Evolutionary conservation across 108 stramenopile species (phyloP), one percentile per base, ranked within the genome.

Genomic region (Pseudonitzschia multistriata): DNA sequence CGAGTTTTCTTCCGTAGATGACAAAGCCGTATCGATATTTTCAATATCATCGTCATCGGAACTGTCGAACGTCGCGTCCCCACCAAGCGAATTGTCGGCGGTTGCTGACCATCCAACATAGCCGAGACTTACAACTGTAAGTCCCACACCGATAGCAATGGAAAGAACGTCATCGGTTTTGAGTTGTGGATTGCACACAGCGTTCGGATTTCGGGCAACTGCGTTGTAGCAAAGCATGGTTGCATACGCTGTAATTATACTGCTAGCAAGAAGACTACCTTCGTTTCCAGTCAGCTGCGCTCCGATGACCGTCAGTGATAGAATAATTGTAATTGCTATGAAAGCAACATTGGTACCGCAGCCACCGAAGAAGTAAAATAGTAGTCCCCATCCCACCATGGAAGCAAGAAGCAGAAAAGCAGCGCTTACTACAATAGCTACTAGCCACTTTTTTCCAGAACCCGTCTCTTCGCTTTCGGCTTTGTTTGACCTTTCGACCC

Each of bases 21-120:
- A 45, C 17, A 13, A 17, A 45, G 3, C 42, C 3, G 15, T 33
- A 33, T 59, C 57, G 17, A 11, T 29, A 13, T 59, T 36, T 59
- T n/a, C 57, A 30, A 7, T 30, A 2, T 52, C 50, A 29, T 59
- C 34, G 11, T 36, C 57, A n/a, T 59, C 63, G 24, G 53, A 5
- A 63, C 34, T 68, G 35, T 28, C 22, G 5, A 49, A 49, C 5
- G 59, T 35, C 29, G 21, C 56, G 7, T 17, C 24, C 27, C 33
- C 52, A 27, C 55, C 66, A 25, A 78, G 61, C 3, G 74, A 62
- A 39, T 40, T 40, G 53, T 80, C 83, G 1, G 90, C 87, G 3
- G 92, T 91, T 30, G 64, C 78, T 54, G 82, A 83, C 67, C 79
- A 93, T 22, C 89, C 89, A 2, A 91, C 87, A 90, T 96, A 98